phyloP scores from a whole-genome alignment of 495 filamentous ascomycete genomes.

The Lasiosphaeriaceae sp. region DNA sequence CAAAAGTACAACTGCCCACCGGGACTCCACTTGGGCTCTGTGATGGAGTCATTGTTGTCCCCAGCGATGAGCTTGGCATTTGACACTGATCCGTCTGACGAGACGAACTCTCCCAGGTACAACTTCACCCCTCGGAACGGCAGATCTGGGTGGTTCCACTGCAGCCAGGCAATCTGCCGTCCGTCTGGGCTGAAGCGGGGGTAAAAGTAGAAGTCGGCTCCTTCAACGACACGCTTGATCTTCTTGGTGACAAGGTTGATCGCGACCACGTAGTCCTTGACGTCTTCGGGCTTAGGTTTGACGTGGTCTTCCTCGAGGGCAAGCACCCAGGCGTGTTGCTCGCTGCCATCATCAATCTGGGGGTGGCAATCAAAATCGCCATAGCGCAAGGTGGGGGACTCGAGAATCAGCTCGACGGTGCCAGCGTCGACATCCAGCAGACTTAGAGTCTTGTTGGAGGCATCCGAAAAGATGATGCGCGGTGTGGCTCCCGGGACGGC shows the following conservation, averaged over 20 bases:
- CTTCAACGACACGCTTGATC: constrained; percentile 23
- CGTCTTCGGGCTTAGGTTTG: constrained; percentile 14
- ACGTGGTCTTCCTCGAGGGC: constrained; percentile 46
- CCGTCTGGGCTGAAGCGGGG: constrained; percentile 46
- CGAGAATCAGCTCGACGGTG: constrained; percentile 19
- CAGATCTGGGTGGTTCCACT: constrained; percentile 51
- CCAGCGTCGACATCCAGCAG: constrained; percentile 28
- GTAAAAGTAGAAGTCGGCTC: constrained; percentile 48
- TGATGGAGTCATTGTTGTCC: no score
- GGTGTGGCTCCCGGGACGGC: constrained; percentile 23
- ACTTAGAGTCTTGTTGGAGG: constrained; percentile 33
- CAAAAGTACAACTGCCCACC: constrained; percentile 43
- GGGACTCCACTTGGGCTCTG: constrained; percentile 20
- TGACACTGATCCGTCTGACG: background rate
- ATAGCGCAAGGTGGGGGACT: constrained; percentile 32
- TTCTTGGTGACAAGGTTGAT: constrained; percentile 29
- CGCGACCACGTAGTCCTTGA: constrained; percentile 33
- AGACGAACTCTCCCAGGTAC: constrained; percentile 29
- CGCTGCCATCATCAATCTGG: background rate
- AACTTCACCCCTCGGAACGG: constrained; percentile 45
- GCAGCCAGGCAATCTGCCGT: constrained; percentile 41
- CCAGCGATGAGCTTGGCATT: no score
- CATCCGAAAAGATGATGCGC: constrained; percentile 40
- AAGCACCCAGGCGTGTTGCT: constrained; percentile 29
- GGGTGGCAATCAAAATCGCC: constrained; percentile 39